Evolutionary conservation across 2,329 filamentous ascomycete species (phyloP).

Genomic region (Parasarocladium wereldwijsianum): DNA sequence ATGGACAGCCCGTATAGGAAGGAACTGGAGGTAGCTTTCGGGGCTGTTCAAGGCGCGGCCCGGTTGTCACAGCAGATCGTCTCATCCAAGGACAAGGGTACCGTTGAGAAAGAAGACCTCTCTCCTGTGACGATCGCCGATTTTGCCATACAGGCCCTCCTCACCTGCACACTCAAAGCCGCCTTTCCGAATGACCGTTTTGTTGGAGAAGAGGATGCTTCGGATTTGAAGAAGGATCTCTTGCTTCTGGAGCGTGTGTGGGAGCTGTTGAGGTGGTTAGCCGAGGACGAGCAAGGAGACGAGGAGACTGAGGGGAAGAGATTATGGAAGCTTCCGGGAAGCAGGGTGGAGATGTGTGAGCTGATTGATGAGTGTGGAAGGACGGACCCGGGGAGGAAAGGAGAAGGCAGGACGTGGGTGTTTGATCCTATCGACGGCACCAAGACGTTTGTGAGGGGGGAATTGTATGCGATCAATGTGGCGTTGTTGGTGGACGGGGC

Average conservation of each 20-base stretch:
- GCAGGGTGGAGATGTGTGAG: constrained; percentile 31
- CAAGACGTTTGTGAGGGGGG: constrained; percentile 36
- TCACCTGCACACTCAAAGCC: constrained; percentile 32
- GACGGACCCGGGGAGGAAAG: constrained; percentile 17
- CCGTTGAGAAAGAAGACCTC: constrained; percentile 37
- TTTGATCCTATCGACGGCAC: constrained; percentile 49
- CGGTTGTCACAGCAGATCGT: constrained; percentile 34
- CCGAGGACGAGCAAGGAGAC: constrained; percentile 9
- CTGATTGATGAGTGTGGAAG: constrained; percentile 37
- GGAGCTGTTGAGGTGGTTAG: constrained; percentile 22
- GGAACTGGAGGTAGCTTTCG: constrained; percentile 28
- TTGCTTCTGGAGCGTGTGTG: constrained; percentile 31
- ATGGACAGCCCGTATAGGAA: constrained; percentile 28
- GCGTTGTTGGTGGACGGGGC: constrained; percentile 33
- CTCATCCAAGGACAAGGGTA: constrained; percentile 31
- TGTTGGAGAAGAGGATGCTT: constrained; percentile 41
- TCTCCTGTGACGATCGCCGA: constrained; percentile 45
- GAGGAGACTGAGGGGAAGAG: constrained; percentile 12
- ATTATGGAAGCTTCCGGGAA: constrained; percentile 13
- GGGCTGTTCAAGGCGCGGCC: constrained; percentile 28
- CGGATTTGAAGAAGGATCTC: constrained; percentile 26
- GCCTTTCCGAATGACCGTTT: constrained; percentile 36
- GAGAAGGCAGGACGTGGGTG: constrained; percentile 36
- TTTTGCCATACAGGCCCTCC: constrained; percentile 42
- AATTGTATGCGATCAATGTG: constrained; percentile 44